phyloP scores from a whole-genome alignment of 768 basidiomycete genomes.

The Pleurotus djamor region DNA sequence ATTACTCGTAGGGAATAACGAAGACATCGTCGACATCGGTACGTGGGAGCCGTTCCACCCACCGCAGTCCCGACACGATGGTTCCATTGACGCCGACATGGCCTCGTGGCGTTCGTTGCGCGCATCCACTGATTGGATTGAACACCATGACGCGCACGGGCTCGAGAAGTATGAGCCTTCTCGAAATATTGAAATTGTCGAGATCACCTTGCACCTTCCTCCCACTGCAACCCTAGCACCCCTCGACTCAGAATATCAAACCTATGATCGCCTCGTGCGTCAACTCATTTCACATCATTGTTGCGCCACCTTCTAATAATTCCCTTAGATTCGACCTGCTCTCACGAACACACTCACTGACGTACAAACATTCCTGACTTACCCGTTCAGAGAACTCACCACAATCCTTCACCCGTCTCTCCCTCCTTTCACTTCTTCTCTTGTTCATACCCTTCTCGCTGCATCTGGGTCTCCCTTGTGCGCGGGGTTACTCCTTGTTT shows the following conservation, averaged over 20 bases:
- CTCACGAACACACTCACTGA: slow-evolving; percentile 1
- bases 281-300: neutral
- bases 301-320: neutral
- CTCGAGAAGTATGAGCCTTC: slow-evolving; percentile 65
- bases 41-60: slow-evolving; percentile 44
- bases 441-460: slow-evolving; percentile 5
- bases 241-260: slow-evolving; percentile 5
- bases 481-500: neutral
- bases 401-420: neutral
- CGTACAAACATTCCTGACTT: slow-evolving; percentile 4
- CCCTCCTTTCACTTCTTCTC: neutral
- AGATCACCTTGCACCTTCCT: slow-evolving; percentile 21
- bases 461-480: slow-evolving; percentile 1
- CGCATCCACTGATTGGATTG: slow-evolving; percentile 74
- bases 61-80: slow-evolving; percentile 1
- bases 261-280: slow-evolving; percentile 3
- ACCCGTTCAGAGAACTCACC: slow-evolving; percentile 3
- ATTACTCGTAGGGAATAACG: slow-evolving; percentile 60
- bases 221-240: neutral
- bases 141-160: slow-evolving; percentile 62
- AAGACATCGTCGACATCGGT: slow-evolving; percentile 64
- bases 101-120: slow-evolving; percentile 28
- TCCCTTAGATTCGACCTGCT: neutral
- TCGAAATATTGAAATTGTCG: slow-evolving; percentile 62
- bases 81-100: slow-evolving; percentile 30